Conservation (phyloP, 371 early-diverging fungal genomes). For the Gilbertella persicaria region DNA sequence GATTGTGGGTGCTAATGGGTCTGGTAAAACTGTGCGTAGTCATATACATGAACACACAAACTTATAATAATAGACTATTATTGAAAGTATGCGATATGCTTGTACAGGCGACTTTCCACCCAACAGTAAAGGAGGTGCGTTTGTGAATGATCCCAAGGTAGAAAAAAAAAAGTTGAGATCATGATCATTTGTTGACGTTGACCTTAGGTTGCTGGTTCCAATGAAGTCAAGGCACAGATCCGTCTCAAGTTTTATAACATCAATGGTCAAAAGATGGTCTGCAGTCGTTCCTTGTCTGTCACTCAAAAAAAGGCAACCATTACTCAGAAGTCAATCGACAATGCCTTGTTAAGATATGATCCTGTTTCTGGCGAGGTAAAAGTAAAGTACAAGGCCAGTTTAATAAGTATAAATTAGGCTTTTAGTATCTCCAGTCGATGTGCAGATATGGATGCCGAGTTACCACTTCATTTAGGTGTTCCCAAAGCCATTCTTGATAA, state of each 20-base stretch:
- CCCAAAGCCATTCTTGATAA: constrained; percentile 95
- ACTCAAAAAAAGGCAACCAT: constrained; percentile 68
- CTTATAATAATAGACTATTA: constrained; percentile 92
- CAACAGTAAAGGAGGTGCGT: constrained; percentile 88
- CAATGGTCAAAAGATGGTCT: constrained; percentile 73
- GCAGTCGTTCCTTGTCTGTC: constrained; percentile 79
- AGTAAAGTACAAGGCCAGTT: not conserved
- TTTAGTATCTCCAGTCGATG: constrained; percentile 79
- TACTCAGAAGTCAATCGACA: constrained; percentile 89
- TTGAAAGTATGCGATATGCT: constrained; percentile 97
- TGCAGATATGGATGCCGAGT: constrained; percentile 86
- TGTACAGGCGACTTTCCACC: constrained; percentile 98
- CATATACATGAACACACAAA: no score
- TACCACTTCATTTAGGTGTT: constrained; percentile 89
- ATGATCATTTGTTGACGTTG: not conserved
- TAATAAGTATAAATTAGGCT: constrained; percentile 32
- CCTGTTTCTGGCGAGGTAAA: constrained; percentile 62
- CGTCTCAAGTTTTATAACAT: constrained; percentile 87
- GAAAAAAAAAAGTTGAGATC: not conserved
- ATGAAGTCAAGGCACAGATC: constrained; percentile 95
- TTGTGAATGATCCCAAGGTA: constrained; percentile 98
- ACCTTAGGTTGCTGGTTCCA: constrained; percentile 72
- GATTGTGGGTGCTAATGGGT: constrained; percentile 98
- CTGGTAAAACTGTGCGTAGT: constrained; percentile 89
- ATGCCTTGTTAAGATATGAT: constrained; percentile 65